phyloP scores from a whole-genome alignment of 139 green algal species.

The Picochlorum sp. region DNA sequence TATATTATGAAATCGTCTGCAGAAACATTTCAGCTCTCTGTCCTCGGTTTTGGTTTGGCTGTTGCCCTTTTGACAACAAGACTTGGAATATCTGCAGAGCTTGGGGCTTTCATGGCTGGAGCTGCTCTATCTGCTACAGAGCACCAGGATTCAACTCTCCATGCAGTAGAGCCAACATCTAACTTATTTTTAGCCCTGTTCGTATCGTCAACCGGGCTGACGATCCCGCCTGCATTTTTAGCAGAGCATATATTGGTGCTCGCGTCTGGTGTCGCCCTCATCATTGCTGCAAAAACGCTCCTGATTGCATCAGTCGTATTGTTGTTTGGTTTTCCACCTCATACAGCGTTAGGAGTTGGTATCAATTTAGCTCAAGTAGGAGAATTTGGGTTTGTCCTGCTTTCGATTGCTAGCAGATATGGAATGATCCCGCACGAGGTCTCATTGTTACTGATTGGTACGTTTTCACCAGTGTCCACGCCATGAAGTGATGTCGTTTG shows the following conservation, averaged over 20 bases:
- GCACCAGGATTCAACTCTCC: slow-evolving; percentile 47
- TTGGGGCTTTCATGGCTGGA: slow-evolving; percentile 88
- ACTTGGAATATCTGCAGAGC: slow-evolving; percentile 70
- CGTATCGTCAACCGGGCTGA: slow-evolving; percentile 83
- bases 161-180: slow-evolving; percentile 27
- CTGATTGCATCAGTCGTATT: slow-evolving; percentile 75
- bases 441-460: slow-evolving; percentile 84
- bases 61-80: slow-evolving; percentile 46
- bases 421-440: slow-evolving; percentile 65
- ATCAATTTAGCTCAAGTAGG: slow-evolving; percentile 79
- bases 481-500: not conserved
- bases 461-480: no score
- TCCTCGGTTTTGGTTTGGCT: slow-evolving; percentile 71
- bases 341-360: slow-evolving; percentile 59
- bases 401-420: slow-evolving; percentile 67
- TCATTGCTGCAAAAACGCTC: slow-evolving; percentile 70
- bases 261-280: slow-evolving; percentile 44
- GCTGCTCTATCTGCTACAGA: slow-evolving; percentile 59
- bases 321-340: slow-evolving; percentile 51
- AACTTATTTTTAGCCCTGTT: slow-evolving; percentile 90
- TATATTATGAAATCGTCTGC: slow-evolving; percentile 27
- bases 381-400: slow-evolving; percentile 95
- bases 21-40: slow-evolving; percentile 76
- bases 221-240: slow-evolving; percentile 77
- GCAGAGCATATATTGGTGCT: slow-evolving; percentile 71